phyloP scores from a whole-genome alignment of 176 grass and related monocot species.

The Ensete ventricosum region DNA sequence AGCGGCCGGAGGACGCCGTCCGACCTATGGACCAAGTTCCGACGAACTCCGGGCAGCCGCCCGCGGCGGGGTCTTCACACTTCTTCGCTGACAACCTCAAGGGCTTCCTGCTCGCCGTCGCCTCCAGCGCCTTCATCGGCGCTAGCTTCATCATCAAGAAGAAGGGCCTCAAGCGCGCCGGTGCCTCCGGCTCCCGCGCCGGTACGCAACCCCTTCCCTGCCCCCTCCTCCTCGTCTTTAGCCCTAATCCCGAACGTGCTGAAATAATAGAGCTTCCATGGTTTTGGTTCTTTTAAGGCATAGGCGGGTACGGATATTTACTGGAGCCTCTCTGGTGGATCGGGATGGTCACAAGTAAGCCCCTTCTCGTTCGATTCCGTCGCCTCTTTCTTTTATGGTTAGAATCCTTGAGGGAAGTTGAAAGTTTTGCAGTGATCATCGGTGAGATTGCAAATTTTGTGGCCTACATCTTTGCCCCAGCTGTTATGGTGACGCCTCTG shows the following conservation, averaged over 20 bases:
- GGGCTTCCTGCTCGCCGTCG: slow-evolving; percentile 71
- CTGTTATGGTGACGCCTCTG: slow-evolving; percentile 67
- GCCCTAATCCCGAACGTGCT: background rate
- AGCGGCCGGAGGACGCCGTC: background rate
- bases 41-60: background rate
- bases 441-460: slow-evolving; percentile 93
- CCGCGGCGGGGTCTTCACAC: slow-evolving; percentile 27
- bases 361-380: slow-evolving; percentile 11
- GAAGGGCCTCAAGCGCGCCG: slow-evolving; percentile 84
- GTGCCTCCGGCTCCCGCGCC: slow-evolving; percentile 54
- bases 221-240: no score
- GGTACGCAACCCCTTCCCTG: slow-evolving; percentile 18
- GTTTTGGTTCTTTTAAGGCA: slow-evolving; percentile 37
- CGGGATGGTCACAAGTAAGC: slow-evolving; percentile 90
- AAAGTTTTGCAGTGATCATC: slow-evolving; percentile 53
- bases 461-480: slow-evolving; percentile 88
- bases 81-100: slow-evolving; percentile 70
- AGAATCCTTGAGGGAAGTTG: background rate
- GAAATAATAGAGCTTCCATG: background rate
- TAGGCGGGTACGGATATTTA: slow-evolving; percentile 91
- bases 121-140: slow-evolving; percentile 93
- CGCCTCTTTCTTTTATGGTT: background rate
- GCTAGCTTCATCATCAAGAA: slow-evolving; percentile 99
- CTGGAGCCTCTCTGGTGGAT: slow-evolving; percentile 92
- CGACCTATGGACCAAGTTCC: background rate